These are phyloP conservation scores for Pythium sp. DNA, from an alignment of 352 stramenopile species.

Conservation along the genomic window DNA sequence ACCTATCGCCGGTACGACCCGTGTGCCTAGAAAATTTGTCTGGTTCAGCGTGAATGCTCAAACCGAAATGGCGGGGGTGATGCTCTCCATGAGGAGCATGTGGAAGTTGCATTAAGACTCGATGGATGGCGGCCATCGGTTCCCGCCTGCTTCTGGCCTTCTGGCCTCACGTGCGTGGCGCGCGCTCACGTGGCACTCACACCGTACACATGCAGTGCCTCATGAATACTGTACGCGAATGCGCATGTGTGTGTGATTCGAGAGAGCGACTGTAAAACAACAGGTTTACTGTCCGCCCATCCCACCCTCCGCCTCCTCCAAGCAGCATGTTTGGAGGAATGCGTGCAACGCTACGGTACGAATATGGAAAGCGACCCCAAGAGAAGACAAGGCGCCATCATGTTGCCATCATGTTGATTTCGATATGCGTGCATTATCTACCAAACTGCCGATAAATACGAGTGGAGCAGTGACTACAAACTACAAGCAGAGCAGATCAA, in stretches of 20 bases:
- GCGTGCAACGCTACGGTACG: not conserved
- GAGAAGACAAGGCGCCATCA: not conserved
- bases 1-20: not conserved
- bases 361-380: not conserved
- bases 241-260: not conserved
- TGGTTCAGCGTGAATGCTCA: slow-evolving; percentile 19
- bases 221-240: not conserved
- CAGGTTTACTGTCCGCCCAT: not conserved
- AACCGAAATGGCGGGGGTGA: slow-evolving; percentile 6
- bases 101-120: slow-evolving; percentile 11
- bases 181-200: not conserved
- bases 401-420: too few relatives aligned
- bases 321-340: not conserved
- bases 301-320: not conserved
- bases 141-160: slow-evolving; percentile 18
- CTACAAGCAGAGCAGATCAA: not conserved
- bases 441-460: not conserved
- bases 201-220: not conserved
- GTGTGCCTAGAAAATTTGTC: slow-evolving; percentile 17
- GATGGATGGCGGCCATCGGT: not conserved
- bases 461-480: not conserved
- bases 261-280: not conserved
- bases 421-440: not conserved
- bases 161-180: not conserved
- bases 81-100: not conserved